These are phyloP conservation scores for Aplosporella prunicola DNA, from an alignment of 2,329 filamentous ascomycete genomes.

Conservation along the genomic window DNA sequence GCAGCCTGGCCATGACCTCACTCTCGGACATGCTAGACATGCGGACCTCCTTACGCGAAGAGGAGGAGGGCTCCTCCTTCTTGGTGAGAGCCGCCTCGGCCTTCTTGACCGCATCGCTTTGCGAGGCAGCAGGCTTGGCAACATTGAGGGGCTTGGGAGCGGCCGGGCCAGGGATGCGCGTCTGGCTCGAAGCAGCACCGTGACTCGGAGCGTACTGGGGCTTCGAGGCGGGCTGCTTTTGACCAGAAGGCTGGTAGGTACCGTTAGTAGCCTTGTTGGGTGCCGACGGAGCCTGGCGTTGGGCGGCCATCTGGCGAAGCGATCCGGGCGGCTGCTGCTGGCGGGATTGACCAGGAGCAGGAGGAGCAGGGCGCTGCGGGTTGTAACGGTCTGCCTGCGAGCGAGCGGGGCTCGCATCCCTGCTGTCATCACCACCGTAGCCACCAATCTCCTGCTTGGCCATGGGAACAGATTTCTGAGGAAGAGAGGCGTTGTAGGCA, in stretches of 20 bases:
- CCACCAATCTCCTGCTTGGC: conserved; percentile 86
- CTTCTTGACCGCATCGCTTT: conserved; percentile 67
- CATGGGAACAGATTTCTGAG: conserved; percentile 67
- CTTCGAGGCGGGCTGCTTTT: conserved; percentile 17
- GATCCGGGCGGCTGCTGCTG: conserved; percentile 41
- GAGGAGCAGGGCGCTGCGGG: conserved; percentile 74
- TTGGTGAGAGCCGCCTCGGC: conserved; percentile 77
- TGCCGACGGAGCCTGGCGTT: conserved; percentile 72
- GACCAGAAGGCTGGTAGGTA: conserved; percentile 20
- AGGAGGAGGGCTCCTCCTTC: conserved; percentile 63
- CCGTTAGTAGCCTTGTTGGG: conserved; percentile 39
- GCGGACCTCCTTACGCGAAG: conserved; percentile 76
- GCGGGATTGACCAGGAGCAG: conserved; percentile 50
- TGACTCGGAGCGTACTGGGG: conserved; percentile 9
- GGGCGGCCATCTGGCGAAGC: conserved; percentile 51
- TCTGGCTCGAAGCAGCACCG: conserved; percentile 4
- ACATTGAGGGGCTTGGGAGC: conserved; percentile 48
- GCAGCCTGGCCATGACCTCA: conserved; percentile 93
- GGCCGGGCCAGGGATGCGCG: conserved; percentile 30
- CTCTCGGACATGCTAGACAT: conserved; percentile 98
- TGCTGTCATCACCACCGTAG: conserved; percentile 40
- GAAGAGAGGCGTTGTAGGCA: conserved; percentile 81
- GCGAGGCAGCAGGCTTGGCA: conserved; percentile 38
- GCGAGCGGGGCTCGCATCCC: conserved; percentile 37
- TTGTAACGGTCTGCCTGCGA: conserved; percentile 61